Base-by-base conservation (phyloP, 2,329 filamentous ascomycete genomes). In the Nigrospora osmanthi region DNA sequence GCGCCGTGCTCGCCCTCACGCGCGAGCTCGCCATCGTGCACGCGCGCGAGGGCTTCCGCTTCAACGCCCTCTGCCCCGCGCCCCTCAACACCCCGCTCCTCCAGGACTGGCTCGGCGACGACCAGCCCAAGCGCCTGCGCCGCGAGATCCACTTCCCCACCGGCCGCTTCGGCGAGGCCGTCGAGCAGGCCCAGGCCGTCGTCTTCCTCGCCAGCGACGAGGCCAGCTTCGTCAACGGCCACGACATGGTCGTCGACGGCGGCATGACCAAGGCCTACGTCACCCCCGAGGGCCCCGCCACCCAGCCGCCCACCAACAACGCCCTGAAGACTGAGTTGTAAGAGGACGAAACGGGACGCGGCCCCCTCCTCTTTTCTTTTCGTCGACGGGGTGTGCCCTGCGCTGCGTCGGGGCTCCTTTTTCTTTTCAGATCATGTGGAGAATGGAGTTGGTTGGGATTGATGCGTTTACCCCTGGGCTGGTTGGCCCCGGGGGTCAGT, bases 201-300 rank as follows among this genome's bases (percentile, higher is more conserved):
- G 62, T 95, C 9, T 95, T 95, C 70, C 68, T 95, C 49, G 89
- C 89, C 10, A 89, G 83, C 53, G 89, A 95, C 54, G 89, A 95
- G 72, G 82, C 84, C 59, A 88, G 85, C 71, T 95, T 94, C 57
- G 86, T 95, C 58, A 95, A 93, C 53, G 89, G 87, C 11, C 85
- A 81, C 47, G 93, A 97, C 62, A 95, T 97, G 69, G 85, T 95
- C 5, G 89, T 97, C 23, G 93, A 98, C 58, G 93, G 93, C 47
- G 91, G 91, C 48, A 88, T 98, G 87, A 91, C 83, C 58, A 95
- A 87, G 75, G 87, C 89, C 38, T 97, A 96, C 65, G 81, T 85
- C 28, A 85, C 81, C 1, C 69, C 81, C 2, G 80, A 84, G 65
- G 81, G 81, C 4, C 70, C 76, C 13, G 60, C 79, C 10, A 54